phyloP scores from a whole-genome alignment of 495 filamentous ascomycete genomes.

The Penicillium waksmanii region DNA sequence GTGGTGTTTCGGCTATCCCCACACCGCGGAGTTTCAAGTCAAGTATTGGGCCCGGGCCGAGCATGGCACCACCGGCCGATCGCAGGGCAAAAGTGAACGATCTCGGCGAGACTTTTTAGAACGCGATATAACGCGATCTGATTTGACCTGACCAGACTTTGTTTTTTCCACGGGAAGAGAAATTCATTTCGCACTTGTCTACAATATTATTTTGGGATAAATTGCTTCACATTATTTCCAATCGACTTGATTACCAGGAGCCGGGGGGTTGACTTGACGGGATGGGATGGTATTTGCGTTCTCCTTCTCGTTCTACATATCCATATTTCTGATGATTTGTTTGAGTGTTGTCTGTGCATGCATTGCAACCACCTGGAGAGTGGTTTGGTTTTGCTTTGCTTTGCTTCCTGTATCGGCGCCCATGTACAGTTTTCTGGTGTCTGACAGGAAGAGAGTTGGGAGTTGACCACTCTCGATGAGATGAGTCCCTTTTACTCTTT shows the following conservation, averaged over 20 bases:
- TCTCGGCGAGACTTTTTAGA: slow-evolving; percentile 70
- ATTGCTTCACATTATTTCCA: too few species aligned
- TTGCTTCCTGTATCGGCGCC: slow-evolving; percentile 11
- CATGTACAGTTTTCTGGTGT: slow-evolving; percentile 23
- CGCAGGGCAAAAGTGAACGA: slow-evolving; percentile 57
- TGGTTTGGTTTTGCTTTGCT: slow-evolving; percentile 2
- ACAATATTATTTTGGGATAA: too few species aligned
- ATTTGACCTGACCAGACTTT: not conserved
- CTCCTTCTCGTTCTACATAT: slow-evolving; percentile 5
- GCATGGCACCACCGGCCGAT: slow-evolving; percentile 58
- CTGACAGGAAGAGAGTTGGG: not conserved
- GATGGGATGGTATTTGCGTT: not conserved
- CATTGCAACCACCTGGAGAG: slow-evolving; percentile 22
- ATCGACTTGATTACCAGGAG: too few species aligned
- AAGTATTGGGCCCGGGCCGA: slow-evolving; percentile 46
- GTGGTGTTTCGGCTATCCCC: slow-evolving; percentile 55
- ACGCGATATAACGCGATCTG: slow-evolving; percentile 27
- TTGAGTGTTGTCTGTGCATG: slow-evolving; percentile 8
- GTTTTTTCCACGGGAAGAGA: too few species aligned
- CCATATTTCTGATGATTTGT: not conserved
- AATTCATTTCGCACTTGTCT: not conserved
- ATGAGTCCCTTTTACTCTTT: too few species aligned
- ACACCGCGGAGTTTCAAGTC: slow-evolving; percentile 55
- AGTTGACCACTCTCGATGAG: too few species aligned
- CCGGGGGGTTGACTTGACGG: too few species aligned